Percentiles rank a stretch among this genome's conserved stretches.
These are phyloP conservation scores for Pleurotus platypus DNA, from an alignment of 768 basidiomycete genomes.

Conservation along the genomic window DNA sequence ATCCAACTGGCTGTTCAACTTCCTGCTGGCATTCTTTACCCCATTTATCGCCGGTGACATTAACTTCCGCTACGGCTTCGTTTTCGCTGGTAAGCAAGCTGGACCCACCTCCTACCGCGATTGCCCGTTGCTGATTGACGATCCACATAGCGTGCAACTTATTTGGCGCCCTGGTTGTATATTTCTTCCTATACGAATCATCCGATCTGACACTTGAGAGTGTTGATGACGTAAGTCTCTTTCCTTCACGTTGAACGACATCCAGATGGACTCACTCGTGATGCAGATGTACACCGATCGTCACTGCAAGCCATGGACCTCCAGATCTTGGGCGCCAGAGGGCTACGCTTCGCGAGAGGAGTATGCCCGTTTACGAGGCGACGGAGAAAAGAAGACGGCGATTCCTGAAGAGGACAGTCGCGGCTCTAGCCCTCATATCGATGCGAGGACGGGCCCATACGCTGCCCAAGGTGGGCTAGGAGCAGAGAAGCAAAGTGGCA, in stretches of 20 bases:
- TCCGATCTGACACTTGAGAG: conserved; percentile 63
- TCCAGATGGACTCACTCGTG: not conserved
- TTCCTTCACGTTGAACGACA: not conserved
- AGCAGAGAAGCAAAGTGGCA: too few species aligned
- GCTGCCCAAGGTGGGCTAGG: too few species aligned
- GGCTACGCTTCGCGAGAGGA: conserved; percentile 48
- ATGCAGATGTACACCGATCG: conserved; percentile 63
- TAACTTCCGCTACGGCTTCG: conserved; percentile 60
- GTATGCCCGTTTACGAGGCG: not conserved
- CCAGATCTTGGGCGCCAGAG: conserved; percentile 53
- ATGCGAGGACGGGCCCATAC: too few species aligned
- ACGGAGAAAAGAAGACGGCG: not conserved
- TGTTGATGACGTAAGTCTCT: conserved; percentile 46
- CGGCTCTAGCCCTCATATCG: too few species aligned
- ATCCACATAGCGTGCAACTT: conserved; percentile 47
- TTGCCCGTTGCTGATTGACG: too few species aligned
- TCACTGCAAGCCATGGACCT: conserved; percentile 64
- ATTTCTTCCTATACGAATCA: conserved; percentile 74
- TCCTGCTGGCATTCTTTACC: conserved; percentile 76
- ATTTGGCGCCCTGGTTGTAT: conserved; percentile 55
- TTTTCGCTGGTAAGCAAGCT: conserved; percentile 52
- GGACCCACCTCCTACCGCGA: too few species aligned
- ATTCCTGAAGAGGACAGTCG: too few species aligned
- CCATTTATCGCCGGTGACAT: conserved; percentile 63
- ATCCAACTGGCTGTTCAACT: conserved; percentile 67